Conservation (phyloP, 129 eudicot genomes). For the Helianthus annuus region DNA sequence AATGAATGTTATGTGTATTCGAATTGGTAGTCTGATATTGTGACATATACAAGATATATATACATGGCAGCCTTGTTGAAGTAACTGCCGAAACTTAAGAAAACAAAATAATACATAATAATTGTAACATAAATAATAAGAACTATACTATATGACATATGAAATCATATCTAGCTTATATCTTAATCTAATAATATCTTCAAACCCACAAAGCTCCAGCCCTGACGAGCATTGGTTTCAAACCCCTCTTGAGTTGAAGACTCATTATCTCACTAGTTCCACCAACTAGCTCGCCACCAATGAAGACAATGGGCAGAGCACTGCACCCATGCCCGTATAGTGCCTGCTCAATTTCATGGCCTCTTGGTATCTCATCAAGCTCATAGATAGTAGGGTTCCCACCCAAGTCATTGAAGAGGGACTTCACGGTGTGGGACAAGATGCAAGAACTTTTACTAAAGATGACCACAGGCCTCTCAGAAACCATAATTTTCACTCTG, state of each 20-base stretch:
- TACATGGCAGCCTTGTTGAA: too few species aligned
- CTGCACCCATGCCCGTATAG: conserved; percentile 47
- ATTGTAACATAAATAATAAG: too few species aligned
- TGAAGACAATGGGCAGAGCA: conserved; percentile 64
- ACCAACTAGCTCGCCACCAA: conserved; percentile 74
- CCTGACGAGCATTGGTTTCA: conserved; percentile 58
- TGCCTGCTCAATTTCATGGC: conserved; percentile 65
- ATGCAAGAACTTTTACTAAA: conserved; percentile 69
- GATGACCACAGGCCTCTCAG: conserved; percentile 72
- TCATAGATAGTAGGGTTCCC: conserved; percentile 69
- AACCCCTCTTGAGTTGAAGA: too few species aligned
- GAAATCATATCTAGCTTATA: too few species aligned
- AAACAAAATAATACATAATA: too few species aligned
- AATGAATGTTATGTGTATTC: too few species aligned
- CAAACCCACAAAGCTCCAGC: conserved; percentile 75
- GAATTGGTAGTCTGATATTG: too few species aligned
- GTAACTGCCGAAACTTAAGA: too few species aligned
- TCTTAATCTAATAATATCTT: too few species aligned
- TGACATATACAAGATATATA: too few species aligned
- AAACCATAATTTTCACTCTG: conserved; percentile 52
- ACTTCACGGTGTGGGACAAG: conserved; percentile 64
- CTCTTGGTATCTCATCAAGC: conserved; percentile 64
- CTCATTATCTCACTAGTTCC: conserved; percentile 69
- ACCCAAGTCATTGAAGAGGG: conserved; percentile 57
- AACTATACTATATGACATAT: too few species aligned